Evolutionary conservation across 352 stramenopile genomes (phyloP).

Genomic region (Thalassiosira livingstoniorum): DNA sequence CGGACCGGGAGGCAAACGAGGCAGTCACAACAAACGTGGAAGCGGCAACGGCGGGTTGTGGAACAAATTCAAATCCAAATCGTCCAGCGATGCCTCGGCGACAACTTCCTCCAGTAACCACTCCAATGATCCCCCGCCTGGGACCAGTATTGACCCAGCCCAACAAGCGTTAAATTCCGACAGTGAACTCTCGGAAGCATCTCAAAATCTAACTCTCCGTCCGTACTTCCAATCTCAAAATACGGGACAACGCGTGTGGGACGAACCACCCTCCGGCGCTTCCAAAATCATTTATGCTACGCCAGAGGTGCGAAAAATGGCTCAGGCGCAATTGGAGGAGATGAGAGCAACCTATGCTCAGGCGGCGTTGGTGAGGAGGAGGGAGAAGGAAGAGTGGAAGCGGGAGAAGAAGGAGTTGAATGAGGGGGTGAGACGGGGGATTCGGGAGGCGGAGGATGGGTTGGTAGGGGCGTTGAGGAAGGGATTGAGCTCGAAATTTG

Average conservation of each 20-base stretch:
- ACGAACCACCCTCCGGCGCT: slow-evolving; percentile 79
- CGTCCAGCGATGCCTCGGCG: slow-evolving; percentile 26
- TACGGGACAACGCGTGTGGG: slow-evolving; percentile 77
- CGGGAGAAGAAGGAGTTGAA: slow-evolving; percentile 27
- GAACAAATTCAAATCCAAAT: slow-evolving; percentile 54
- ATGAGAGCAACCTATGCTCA: slow-evolving; percentile 51
- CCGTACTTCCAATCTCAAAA: slow-evolving; percentile 76
- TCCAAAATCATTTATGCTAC: slow-evolving; percentile 69
- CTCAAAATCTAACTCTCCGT: slow-evolving; percentile 65
- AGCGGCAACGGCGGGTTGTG: slow-evolving; percentile 14
- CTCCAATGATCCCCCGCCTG: background rate
- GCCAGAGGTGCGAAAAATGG: slow-evolving; percentile 66
- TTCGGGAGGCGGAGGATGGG: background rate
- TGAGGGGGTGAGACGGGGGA: slow-evolving; percentile 28
- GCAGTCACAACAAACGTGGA: background rate
- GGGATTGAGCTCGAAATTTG: too few species aligned
- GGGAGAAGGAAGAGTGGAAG: slow-evolving; percentile 20
- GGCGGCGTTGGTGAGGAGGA: slow-evolving; percentile 16
- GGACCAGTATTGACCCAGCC: too few species aligned
- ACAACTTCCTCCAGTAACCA: slow-evolving; percentile 4
- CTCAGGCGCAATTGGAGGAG: slow-evolving; percentile 70
- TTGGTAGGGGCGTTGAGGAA: too few species aligned
- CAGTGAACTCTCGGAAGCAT: slow-evolving; percentile 30
- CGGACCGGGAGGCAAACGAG: background rate
- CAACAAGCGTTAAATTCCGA: too few species aligned